Evolutionary conservation across 2,329 filamentous ascomycete genomes (phyloP), one percentile per base, ranked within the genome.

Genomic region (Fusarium redolens): DNA sequence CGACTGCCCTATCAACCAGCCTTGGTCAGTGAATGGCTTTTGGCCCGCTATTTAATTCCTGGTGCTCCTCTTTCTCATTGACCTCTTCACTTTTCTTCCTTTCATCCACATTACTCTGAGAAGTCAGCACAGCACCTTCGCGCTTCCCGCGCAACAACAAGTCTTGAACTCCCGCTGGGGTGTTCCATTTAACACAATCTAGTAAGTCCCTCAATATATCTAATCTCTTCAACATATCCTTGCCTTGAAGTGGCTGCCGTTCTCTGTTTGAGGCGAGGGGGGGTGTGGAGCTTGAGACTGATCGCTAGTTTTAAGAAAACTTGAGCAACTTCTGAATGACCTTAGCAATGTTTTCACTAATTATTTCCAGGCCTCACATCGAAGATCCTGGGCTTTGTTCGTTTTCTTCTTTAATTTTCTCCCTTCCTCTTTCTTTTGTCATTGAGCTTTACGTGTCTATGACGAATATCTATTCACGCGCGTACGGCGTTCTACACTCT

Each of bases 241-340:
- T 3, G 4, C 12, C 8, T 20, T 45, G 4, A 10, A 1, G 1
- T 7, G 7, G 20, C 28, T 7, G 14, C 25, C 3, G 3, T 28
- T 18, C 17, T 18, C 22, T 1, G 17, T 45, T 45, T 3, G 8
- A 12, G 43, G 11, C 43, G 3, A 3, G 5, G n/a, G 22, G 13
- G 12, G 11, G 12, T 7, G 17, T 2, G 43, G 28, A 28, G 25
- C 25, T 9, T 20, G 25, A 5, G 7, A 28, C 11, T 17, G 11
- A 45, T 0, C 7, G 11, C 17, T 4, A 28, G 22, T 28, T 25
- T 44, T 25, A 8, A 7, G 28, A 28, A 28, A 28, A 28, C 28
- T 28, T 28, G 28, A 28, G 28, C 6, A 28, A 28, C 28, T 28
- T 7, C 7, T 28, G 28, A 22, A 22, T 22, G 22, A 22, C 22